Evolutionary conservation across 1,284 basidiomycete species (phyloP), one percentile per base, ranked within the genome.

Genomic region (Gymnopus androsaceus): DNA sequence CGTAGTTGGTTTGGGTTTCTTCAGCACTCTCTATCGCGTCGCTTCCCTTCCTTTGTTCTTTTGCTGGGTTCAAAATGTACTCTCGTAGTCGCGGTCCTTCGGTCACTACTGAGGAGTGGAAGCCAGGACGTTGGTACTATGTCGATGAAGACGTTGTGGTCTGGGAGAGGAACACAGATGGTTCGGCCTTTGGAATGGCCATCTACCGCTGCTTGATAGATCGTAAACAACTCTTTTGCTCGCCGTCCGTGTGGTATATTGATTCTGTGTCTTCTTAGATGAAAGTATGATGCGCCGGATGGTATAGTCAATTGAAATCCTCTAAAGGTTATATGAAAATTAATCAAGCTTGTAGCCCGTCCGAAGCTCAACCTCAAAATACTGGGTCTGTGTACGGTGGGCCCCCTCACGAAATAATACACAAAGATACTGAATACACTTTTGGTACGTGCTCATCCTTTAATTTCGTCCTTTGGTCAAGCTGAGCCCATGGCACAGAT

Each of bases 71-170:
- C 28, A 28, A 46, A 46, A 31, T 46, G 44, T 46, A 46, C 31
- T 19, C 27, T 27, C 27, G 44, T 28, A 28, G 25, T 46, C 44
- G 44, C 25, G 44, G 44, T 46, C 44, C 27, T 46, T 46, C 44
- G 25, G 44, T 46, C 44, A 46, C 44, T 11, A 31, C 27, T 31
- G 12, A 25, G 6, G 44, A 46, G 44, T 46, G 44, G 44, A 28
- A 9, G 17, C 28, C 25, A 17, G 19, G 28, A 31, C 28, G 44
- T 8, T 46, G 44, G 44, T 46, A 46, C n/a, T 15, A 15, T 42
- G 44, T 27, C n/a, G 44, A 27, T n/a, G 44, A 46, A n/a, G 44
- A 46, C 12, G 44, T 46, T 31, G 44, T 46, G 6, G 44, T 46
- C 11, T 46, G 44, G 27, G 44, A 46, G 12, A 31, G 44, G 28